Conservation (phyloP, 306 rosid species). For the Cicer bijugum region DNA sequence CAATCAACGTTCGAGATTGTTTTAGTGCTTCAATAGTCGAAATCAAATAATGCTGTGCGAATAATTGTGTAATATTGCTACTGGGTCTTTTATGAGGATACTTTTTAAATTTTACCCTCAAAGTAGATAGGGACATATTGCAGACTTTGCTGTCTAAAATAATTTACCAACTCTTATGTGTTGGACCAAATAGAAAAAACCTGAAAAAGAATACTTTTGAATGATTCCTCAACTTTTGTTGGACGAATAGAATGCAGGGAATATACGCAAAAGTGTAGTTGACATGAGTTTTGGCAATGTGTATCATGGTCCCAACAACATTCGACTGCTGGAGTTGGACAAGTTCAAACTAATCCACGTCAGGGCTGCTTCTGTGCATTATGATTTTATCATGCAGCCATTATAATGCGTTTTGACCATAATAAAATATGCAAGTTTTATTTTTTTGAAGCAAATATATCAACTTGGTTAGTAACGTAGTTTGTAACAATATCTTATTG, state of each 20-base stretch:
- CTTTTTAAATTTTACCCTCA: not conserved
- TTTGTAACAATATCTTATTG: not conserved
- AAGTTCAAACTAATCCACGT: conserved; percentile 40
- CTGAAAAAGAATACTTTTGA: conserved; percentile 23
- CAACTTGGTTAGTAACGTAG: not conserved
- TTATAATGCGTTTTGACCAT: conserved; percentile 3
- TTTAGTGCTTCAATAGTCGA: too few species aligned
- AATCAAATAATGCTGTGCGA: too few species aligned
- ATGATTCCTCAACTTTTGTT: conserved; percentile 27
- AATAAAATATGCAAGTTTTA: not conserved
- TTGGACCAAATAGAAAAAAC: conserved; percentile 21
- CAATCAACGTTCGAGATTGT: too few species aligned
- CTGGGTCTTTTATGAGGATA: too few species aligned
- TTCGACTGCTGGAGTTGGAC: conserved; percentile 25
- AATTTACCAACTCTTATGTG: conserved; percentile 18
- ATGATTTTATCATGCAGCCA: conserved; percentile 2
- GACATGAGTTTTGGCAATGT: conserved; percentile 38
- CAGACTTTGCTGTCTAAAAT: conserved; percentile 13
- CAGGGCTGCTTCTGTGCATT: not conserved
- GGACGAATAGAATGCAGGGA: conserved; percentile 13
- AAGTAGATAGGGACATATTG: not conserved
- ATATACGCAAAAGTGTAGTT: conserved; percentile 14
- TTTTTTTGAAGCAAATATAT: not conserved
- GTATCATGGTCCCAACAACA: not conserved
- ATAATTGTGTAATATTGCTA: too few species aligned